A percentile compares a stretch with the other conserved stretches of the same genome.
These are phyloP conservation scores for Amauroascus niger DNA, from an alignment of 2,329 filamentous ascomycete species.

Conservation along the genomic window DNA sequence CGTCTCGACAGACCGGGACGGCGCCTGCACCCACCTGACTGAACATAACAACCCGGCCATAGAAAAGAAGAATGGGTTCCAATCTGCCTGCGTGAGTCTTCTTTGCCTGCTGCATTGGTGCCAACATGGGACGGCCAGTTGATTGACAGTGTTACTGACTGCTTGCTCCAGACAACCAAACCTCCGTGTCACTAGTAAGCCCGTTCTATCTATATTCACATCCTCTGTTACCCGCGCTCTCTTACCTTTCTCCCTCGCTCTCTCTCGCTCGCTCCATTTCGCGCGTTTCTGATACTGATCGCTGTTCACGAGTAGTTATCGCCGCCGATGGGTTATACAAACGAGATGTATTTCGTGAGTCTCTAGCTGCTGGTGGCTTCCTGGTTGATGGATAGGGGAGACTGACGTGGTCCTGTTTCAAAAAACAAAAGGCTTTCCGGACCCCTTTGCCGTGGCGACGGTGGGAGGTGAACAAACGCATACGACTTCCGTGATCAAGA, in stretches of 20 bases:
- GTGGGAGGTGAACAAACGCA: slow-evolving; percentile 96
- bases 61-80: slow-evolving; percentile 46
- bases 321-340: slow-evolving; percentile 98
- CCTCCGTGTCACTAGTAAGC: slow-evolving; percentile 80
- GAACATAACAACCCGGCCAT: slow-evolving; percentile 1
- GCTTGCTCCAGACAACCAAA: slow-evolving; percentile 58
- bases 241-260: slow-evolving; percentile 16
- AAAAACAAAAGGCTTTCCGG: slow-evolving; percentile 67
- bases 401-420: slow-evolving; percentile 13
- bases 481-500: slow-evolving; percentile 94
- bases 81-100: slow-evolving; percentile 54
- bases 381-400: background rate
- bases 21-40: background rate
- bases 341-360: slow-evolving; percentile 96
- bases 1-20: slow-evolving; percentile 8
- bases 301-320: slow-evolving; percentile 59
- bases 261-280: background rate
- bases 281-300: slow-evolving; percentile 13
- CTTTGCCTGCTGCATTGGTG: slow-evolving; percentile 15
- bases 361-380: background rate
- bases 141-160: slow-evolving; percentile 7
- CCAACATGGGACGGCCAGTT: slow-evolving; percentile 11
- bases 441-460: slow-evolving; percentile 94
- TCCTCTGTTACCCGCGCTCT: too few species aligned
- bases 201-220: slow-evolving; percentile 21